Conservation (phyloP, 768 basidiomycete species). For the Galerina marginata region DNA sequence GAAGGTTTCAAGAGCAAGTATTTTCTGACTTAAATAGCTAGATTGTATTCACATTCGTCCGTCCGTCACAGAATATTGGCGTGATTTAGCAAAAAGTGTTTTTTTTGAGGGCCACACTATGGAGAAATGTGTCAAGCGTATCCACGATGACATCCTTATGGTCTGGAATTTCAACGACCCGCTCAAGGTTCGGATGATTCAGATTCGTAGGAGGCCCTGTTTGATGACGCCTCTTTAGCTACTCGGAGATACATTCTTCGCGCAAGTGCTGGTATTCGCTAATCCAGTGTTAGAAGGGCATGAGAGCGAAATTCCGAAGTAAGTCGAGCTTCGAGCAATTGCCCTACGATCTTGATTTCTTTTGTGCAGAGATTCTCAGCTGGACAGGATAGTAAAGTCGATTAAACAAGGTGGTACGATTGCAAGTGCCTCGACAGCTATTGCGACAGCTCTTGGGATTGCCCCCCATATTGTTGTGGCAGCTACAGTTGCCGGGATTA, state of each 20-base stretch:
- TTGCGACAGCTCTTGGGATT: not conserved
- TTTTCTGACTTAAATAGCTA: too few species aligned
- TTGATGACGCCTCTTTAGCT: not conserved
- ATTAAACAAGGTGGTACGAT: too few species aligned
- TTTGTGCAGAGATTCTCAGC: too few species aligned
- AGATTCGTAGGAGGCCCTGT: not conserved
- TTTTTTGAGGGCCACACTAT: slow-evolving; percentile 6
- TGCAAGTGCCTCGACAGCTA: too few species aligned
- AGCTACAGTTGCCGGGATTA: too few species aligned
- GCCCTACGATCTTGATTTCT: too few species aligned
- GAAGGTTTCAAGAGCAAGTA: not conserved
- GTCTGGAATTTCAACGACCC: slow-evolving; percentile 28
- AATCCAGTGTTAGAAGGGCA: too few species aligned
- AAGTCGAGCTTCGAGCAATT: too few species aligned
- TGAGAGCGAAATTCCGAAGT: too few species aligned
- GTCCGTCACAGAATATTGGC: not conserved
- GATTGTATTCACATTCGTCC: too few species aligned
- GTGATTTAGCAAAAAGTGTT: not conserved
- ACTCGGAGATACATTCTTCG: not conserved
- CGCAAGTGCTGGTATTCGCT: not conserved
- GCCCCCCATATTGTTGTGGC: too few species aligned
- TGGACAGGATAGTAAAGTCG: not conserved
- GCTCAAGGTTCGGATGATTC: not conserved
- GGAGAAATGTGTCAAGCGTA: slow-evolving; percentile 12
- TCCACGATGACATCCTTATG: slow-evolving; percentile 19